Conservation (phyloP, 106 monocot genomes). For the Dendrobium chrysotoxum region DNA sequence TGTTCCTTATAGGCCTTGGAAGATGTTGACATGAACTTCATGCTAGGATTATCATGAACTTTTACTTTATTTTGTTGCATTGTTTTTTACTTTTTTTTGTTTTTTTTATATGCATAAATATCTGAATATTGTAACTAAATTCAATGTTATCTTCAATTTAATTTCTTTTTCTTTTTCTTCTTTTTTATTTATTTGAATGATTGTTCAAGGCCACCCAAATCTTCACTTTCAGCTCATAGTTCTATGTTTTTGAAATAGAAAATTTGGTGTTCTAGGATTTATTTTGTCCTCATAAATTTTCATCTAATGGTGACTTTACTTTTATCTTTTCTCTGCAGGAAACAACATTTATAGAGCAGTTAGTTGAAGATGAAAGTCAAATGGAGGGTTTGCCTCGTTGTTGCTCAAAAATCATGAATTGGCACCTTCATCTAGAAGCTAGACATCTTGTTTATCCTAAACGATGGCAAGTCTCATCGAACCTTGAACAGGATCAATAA, state of each 20-base stretch:
- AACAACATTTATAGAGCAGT: slow-evolving; percentile 92
- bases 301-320: background rate
- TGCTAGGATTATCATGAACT: too few relatives aligned
- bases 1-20: too few relatives aligned
- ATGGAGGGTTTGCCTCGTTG: slow-evolving; percentile 76
- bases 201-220: background rate
- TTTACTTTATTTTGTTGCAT: too few relatives aligned
- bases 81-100: too few relatives aligned
- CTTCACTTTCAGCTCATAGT: background rate
- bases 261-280: background rate
- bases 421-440: slow-evolving; percentile 86
- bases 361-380: slow-evolving; percentile 95
- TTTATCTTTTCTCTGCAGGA: slow-evolving; percentile 43
- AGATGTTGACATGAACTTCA: too few relatives aligned
- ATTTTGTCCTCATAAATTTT: background rate
- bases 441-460: slow-evolving; percentile 54
- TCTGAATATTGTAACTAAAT: background rate
- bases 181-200: background rate
- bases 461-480: slow-evolving; percentile 51
- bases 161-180: background rate
- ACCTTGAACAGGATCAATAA: slow-evolving; percentile 39
- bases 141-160: background rate
- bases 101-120: background rate
- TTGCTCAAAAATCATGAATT: slow-evolving; percentile 84
- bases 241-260: background rate